Percentiles rank a stretch among this genome's conserved stretches.
phyloP scores from a whole-genome alignment of 2,329 filamentous ascomycete species.

The Metarhizium rileyi region DNA sequence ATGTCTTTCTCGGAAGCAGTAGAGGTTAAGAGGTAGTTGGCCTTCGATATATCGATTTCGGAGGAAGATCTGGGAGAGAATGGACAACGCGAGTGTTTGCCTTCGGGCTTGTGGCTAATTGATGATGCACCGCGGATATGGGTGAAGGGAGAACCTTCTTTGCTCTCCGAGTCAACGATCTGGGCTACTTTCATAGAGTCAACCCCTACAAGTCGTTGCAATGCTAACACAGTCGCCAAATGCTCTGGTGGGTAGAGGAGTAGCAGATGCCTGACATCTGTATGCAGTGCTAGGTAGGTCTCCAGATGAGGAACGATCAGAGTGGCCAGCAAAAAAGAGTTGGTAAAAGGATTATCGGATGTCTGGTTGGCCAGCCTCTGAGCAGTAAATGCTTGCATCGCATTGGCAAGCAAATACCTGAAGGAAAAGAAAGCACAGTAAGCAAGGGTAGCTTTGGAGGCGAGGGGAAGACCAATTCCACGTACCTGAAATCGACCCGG shows the following conservation, averaged over 20 bases:
- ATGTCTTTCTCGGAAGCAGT: slow-evolving; percentile 45
- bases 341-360: slow-evolving; percentile 43
- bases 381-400: slow-evolving; percentile 47
- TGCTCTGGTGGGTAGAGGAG: slow-evolving; percentile 50
- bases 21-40: slow-evolving; percentile 47
- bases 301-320: slow-evolving; percentile 52
- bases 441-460: background rate
- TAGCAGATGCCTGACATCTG: slow-evolving; percentile 44
- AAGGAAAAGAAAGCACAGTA: background rate
- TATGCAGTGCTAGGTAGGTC: slow-evolving; percentile 44
- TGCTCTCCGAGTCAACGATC: slow-evolving; percentile 37
- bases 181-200: slow-evolving; percentile 50
- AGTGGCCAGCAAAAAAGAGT: slow-evolving; percentile 44
- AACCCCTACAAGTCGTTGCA: slow-evolving; percentile 47
- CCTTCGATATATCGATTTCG: slow-evolving; percentile 34
- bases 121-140: slow-evolving; percentile 28
- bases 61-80: slow-evolving; percentile 17
- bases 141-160: slow-evolving; percentile 27
- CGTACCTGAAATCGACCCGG: slow-evolving; percentile 49
- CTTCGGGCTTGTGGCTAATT: slow-evolving; percentile 14
- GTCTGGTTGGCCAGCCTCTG: slow-evolving; percentile 40
- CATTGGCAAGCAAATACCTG: slow-evolving; percentile 51
- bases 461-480: background rate
- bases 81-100: slow-evolving; percentile 12
- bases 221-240: slow-evolving; percentile 44